Evolutionary conservation across 805 yeast genomes (phyloP).

Genomic region (Metschnikowia cubensis): DNA sequence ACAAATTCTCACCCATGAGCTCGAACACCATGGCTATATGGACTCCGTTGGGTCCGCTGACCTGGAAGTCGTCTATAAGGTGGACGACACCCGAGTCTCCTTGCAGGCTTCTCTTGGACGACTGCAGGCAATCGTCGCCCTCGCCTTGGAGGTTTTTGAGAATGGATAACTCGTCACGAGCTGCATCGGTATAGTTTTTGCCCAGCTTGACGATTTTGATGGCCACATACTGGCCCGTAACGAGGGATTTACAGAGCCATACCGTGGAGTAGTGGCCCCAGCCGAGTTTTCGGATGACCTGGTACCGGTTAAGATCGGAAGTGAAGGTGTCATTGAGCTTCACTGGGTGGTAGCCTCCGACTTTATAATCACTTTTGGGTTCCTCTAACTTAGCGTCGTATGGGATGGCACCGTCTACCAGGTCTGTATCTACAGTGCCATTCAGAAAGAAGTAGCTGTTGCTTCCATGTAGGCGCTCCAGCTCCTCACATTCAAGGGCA

Average conservation of each 20-base stretch:
- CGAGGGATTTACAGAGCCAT: constrained; percentile 44
- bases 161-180: constrained; percentile 81
- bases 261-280: constrained; percentile 94
- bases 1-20: constrained; percentile 88
- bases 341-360: constrained; percentile 97
- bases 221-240: constrained; percentile 92
- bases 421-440: background rate
- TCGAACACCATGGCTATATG: constrained; percentile 98
- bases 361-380: constrained; percentile 74
- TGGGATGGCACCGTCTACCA: constrained; percentile 12
- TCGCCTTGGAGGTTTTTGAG: constrained; percentile 71
- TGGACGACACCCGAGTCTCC: constrained; percentile 58
- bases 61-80: constrained; percentile 78
- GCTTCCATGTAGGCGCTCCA: background rate
- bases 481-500: constrained; percentile 9
- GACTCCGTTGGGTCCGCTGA: constrained; percentile 84
- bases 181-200: constrained; percentile 86
- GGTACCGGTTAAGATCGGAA: constrained; percentile 55
- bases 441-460: background rate
- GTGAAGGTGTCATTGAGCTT: constrained; percentile 81
- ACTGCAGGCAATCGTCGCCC: constrained; percentile 3
- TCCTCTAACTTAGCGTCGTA: constrained; percentile 59
- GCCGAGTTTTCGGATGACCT: constrained; percentile 83
- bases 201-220: constrained; percentile 92
- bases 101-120: background rate